Evolutionary conservation across 305 asterid genomes (phyloP).

Genomic region (Solanum aculeatissimum): DNA sequence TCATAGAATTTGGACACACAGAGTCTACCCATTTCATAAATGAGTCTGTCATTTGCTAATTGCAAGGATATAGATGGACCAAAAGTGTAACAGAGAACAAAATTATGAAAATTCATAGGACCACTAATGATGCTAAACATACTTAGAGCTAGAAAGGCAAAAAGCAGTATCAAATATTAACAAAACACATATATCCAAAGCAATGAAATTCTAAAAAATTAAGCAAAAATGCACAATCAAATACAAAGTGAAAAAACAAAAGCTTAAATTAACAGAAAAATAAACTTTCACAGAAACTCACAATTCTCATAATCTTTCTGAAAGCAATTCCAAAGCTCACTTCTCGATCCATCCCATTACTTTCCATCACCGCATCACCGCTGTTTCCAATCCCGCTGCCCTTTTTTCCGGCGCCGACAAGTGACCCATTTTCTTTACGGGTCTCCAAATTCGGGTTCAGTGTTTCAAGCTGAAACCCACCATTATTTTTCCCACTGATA

Average conservation of each 20-base stretch:
- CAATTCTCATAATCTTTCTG: slow-evolving; percentile 50
- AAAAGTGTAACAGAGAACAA: neutral
- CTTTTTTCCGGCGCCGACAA: neutral
- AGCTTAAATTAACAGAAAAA: neutral
- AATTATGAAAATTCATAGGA: too few relatives aligned
- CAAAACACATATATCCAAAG: neutral
- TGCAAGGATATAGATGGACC: neutral
- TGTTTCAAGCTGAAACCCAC: slow-evolving; percentile 81
- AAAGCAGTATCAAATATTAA: neutral
- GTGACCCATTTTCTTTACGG: slow-evolving; percentile 9
- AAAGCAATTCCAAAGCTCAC: slow-evolving; percentile 57
- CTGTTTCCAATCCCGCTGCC: neutral
- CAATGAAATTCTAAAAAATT: too few relatives aligned
- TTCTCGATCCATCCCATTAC: slow-evolving; percentile 66
- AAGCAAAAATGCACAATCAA: neutral
- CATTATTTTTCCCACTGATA: slow-evolving; percentile 21
- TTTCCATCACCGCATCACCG: slow-evolving; percentile 10
- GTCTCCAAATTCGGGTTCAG: slow-evolving; percentile 49
- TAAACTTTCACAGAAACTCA: slow-evolving; percentile 19
- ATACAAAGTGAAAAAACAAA: neutral
- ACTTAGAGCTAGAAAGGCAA: neutral
- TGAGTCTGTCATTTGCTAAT: neutral
- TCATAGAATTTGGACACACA: neutral
- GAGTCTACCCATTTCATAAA: neutral
- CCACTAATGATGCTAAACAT: neutral